A percentile compares a stretch with the other conserved stretches of the same genome.
Conservation (phyloP, 83 land plant genomes). For the Larix sibirica region DNA sequence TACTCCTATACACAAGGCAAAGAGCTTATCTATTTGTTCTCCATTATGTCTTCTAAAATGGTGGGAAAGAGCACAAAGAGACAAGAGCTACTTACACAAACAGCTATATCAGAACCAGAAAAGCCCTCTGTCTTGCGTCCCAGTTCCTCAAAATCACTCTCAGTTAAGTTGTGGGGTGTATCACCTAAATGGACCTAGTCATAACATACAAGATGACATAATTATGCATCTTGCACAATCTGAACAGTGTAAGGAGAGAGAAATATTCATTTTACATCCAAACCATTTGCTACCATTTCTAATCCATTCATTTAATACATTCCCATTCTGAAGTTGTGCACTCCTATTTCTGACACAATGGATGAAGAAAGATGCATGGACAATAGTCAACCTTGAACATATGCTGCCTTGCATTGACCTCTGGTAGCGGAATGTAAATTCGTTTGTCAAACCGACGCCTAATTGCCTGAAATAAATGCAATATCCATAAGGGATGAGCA, state of each 20-base stretch:
- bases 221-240: background rate
- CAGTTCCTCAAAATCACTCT: constrained; percentile 85
- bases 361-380: background rate
- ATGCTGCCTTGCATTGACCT: constrained; percentile 95
- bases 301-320: background rate
- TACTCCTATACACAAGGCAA: background rate
- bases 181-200: constrained; percentile 95
- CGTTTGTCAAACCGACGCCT: constrained; percentile 97
- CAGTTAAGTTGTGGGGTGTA: constrained; percentile 89
- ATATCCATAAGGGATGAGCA: constrained; percentile 7
- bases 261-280: background rate
- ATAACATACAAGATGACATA: background rate
- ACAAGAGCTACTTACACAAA: constrained; percentile 73
- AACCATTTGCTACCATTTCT: background rate
- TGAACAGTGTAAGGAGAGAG: background rate
- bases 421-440: constrained; percentile 98
- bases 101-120: constrained; percentile 95
- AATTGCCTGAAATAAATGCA: constrained; percentile 65
- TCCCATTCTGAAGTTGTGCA: background rate
- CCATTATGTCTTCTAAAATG: background rate
- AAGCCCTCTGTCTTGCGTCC: constrained; percentile 90
- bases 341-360: background rate
- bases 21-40: background rate
- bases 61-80: background rate
- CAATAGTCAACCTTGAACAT: constrained; percentile 86